phyloP scores from a whole-genome alignment of 345 rosid genomes.

The Acer negundo region DNA sequence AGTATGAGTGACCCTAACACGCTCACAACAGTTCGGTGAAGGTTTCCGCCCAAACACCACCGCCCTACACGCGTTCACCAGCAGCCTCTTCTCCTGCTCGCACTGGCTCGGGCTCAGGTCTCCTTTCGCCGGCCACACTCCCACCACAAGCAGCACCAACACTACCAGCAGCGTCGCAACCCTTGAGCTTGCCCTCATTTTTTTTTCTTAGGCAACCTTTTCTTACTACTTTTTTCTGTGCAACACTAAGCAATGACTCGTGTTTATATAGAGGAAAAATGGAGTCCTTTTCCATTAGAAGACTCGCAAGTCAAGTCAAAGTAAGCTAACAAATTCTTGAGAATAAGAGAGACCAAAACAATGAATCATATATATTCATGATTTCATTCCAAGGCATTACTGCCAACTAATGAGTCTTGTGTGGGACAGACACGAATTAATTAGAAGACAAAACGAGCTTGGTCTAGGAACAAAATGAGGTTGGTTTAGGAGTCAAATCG shows the following conservation, averaged over 20 bases:
- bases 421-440: no score
- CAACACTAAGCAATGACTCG: background rate
- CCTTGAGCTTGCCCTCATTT: conserved; percentile 6
- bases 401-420: no score
- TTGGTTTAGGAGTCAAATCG: no score
- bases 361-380: no score
- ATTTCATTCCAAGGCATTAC: no score
- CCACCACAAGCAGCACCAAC: background rate
- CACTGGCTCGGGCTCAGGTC: conserved; percentile 23
- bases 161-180: background rate
- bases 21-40: conserved; percentile 13
- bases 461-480: no score
- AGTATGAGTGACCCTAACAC: conserved; percentile 20
- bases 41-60: conserved; percentile 19
- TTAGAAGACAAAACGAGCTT: no score
- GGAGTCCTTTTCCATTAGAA: no score
- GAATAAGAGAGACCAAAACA: no score
- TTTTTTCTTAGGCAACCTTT: background rate
- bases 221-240: no score
- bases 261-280: background rate
- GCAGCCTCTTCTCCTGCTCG: conserved; percentile 20
- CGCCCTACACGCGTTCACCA: conserved; percentile 19
- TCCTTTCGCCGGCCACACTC: background rate
- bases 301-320: no score
- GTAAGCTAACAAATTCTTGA: no score